Percentiles rank a stretch among this genome's conserved stretches.
Evolutionary conservation across 2,329 filamentous ascomycete genomes (phyloP).

Genomic region (Penicillium nordicum): DNA sequence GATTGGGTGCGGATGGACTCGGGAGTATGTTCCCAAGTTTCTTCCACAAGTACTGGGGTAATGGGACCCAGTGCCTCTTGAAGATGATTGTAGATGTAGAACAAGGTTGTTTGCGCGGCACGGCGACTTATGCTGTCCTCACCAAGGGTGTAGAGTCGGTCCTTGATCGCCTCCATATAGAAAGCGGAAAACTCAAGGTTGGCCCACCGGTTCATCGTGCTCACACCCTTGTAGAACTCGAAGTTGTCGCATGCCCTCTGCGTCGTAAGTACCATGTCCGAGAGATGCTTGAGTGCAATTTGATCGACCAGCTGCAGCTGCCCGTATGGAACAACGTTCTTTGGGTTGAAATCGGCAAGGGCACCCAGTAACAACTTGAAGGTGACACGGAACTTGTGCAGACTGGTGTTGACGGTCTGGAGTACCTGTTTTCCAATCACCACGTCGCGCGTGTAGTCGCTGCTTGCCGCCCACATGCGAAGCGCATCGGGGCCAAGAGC

Average conservation of each 20-base stretch:
- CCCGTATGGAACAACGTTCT: constrained; percentile 37
- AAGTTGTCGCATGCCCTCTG: constrained; percentile 63
- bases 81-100: constrained; percentile 66
- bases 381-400: constrained; percentile 85
- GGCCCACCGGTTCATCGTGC: constrained; percentile 74
- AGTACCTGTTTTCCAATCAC: constrained; percentile 75
- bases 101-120: constrained; percentile 56
- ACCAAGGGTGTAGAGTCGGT: constrained; percentile 81
- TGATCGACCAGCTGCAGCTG: constrained; percentile 63
- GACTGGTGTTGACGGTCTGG: constrained; percentile 67
- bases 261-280: constrained; percentile 62
- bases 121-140: constrained; percentile 59
- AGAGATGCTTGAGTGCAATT: constrained; percentile 73
- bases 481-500: constrained; percentile 81
- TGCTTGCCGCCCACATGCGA: constrained; percentile 85
- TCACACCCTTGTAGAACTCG: constrained; percentile 78
- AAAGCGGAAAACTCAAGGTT: constrained; percentile 82
- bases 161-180: constrained; percentile 90
- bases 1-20: constrained; percentile 55
- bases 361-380: constrained; percentile 87
- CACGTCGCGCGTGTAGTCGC: constrained; percentile 87
- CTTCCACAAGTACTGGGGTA: constrained; percentile 78
- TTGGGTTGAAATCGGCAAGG: constrained; percentile 55
- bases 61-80: constrained; percentile 77
- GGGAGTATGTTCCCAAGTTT: constrained; percentile 78